Evolutionary conservation across 2,329 filamentous ascomycete species (phyloP).

Genomic region (Penicillium expansum): DNA sequence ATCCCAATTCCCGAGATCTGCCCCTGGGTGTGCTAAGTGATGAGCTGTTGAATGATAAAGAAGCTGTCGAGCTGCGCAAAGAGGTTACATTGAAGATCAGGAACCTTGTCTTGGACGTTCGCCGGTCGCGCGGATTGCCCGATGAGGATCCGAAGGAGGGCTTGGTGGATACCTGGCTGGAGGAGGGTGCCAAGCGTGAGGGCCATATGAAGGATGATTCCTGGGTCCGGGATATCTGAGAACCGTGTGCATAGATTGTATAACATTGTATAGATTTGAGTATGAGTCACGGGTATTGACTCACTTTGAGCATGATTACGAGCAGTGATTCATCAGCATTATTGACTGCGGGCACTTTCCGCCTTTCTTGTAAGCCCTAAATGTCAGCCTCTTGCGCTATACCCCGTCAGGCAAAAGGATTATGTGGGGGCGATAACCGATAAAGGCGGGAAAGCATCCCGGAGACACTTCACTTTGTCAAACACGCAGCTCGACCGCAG

Average conservation of each 20-base stretch:
- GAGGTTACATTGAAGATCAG: slow-evolving; percentile 78
- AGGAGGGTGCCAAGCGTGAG: slow-evolving; percentile 53
- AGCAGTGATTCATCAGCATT: background rate
- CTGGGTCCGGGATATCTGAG: slow-evolving; percentile 57
- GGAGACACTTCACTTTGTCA: background rate
- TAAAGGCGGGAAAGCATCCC: slow-evolving; percentile 1
- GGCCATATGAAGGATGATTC: slow-evolving; percentile 62
- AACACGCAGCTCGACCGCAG: slow-evolving; percentile 12
- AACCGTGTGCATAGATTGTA: slow-evolving; percentile 17
- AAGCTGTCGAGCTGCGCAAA: slow-evolving; percentile 72
- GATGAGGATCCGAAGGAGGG: slow-evolving; percentile 77
- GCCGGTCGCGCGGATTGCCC: slow-evolving; percentile 67
- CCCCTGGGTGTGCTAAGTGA: slow-evolving; percentile 60
- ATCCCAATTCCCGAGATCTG: slow-evolving; percentile 35
- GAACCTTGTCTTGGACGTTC: slow-evolving; percentile 74
- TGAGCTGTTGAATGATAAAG: slow-evolving; percentile 64
- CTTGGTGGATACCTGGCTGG: slow-evolving; percentile 76
- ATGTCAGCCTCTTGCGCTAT: background rate
- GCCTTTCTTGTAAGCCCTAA: background rate
- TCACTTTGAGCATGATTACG: background rate
- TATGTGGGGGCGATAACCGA: slow-evolving; percentile 9
- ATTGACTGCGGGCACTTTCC: background rate
- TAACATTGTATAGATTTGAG: slow-evolving; percentile 14
- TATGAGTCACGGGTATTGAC: background rate
- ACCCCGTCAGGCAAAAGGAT: background rate